Base-by-base conservation (phyloP, 1,284 basidiomycete species). In the Ceratobasidium sp. region DNA sequence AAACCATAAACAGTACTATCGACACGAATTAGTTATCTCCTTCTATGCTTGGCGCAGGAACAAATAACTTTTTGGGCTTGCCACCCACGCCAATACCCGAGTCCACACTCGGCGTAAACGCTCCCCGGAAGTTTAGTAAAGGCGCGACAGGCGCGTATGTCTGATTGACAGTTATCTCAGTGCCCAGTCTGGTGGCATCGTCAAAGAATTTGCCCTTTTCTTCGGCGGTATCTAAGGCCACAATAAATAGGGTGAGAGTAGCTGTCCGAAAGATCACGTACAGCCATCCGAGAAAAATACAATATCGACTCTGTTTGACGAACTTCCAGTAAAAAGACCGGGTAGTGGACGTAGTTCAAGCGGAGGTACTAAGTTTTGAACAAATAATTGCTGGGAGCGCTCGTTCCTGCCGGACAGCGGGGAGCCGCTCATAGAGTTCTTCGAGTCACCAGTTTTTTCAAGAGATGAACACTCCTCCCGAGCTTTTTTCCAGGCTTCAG, bases 231-330 rank as follows among this genome's bases (percentile, higher is more conserved):
- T 96, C 94, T 95, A 79, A 20, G 38, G 27, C 33, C 54, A 41
- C 41, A 38, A 38, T 55, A 66, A 59, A 50, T 6, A 66, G 35
- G 27, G 8, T 14, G 57, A 16, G 30, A 35, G 30, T 35, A 30
- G 68, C 30, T 54, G 23, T 4, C 16, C 12, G 4, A 41, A 33
- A 62, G 30, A 14, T 27, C 30, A 88, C 93, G 82, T 83, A 95
- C 94, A 95, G 41, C 94, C 94, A 81, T 96, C 94, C 0, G 90
- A 87, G 83, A 96, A 95, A 86, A 95, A 95, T 10, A 93, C 90
- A 10, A 95, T 85, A 83, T 95, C 90, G 16, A 95, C 89, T 16
- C 93, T 88, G 80, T 95, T 94, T 50, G 82, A 82, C 18, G 88
- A 87, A 2, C 87, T 84, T 0, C 94, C 94, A 41, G 92, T 92